These are phyloP conservation scores for Populus tomentosa DNA, from an alignment of 441 rosid genomes.

Conservation along the genomic window DNA sequence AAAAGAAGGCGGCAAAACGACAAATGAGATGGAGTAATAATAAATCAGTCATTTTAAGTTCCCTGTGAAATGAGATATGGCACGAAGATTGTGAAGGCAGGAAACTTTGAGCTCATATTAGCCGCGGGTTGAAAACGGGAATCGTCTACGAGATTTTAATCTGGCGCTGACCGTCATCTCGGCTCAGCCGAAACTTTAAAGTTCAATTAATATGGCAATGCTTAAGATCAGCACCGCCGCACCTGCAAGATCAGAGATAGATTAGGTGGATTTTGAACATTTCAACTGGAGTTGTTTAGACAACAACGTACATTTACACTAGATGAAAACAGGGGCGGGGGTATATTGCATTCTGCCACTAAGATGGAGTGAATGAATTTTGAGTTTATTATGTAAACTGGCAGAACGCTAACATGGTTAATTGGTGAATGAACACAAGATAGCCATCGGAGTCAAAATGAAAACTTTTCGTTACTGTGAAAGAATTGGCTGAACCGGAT, in stretches of 20 bases:
- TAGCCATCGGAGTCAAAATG: background rate
- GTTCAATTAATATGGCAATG: background rate
- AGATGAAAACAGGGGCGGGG: no score
- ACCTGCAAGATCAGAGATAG: background rate
- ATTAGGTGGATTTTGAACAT: background rate
- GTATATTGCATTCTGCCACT: no score
- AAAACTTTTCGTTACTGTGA: constrained; percentile 14
- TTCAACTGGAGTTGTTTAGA: no score
- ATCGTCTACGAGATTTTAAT: no score
- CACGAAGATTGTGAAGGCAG: no score
- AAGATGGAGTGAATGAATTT: no score
- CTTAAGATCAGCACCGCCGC: background rate
- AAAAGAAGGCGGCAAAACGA: background rate
- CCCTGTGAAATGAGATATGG: no score
- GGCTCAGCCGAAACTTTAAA: background rate
- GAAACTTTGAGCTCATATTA: background rate
- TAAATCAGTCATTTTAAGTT: background rate
- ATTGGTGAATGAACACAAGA: background rate
- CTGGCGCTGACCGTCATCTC: background rate
- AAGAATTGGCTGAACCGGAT: constrained; percentile 32
- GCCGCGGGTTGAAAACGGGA: background rate
- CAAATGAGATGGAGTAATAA: background rate
- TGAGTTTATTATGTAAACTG: no score
- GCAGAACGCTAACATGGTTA: no score
- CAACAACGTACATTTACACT: no score